Conservation (phyloP, 1,139 yeast genomes). For the Candida tunisiensis region DNA sequence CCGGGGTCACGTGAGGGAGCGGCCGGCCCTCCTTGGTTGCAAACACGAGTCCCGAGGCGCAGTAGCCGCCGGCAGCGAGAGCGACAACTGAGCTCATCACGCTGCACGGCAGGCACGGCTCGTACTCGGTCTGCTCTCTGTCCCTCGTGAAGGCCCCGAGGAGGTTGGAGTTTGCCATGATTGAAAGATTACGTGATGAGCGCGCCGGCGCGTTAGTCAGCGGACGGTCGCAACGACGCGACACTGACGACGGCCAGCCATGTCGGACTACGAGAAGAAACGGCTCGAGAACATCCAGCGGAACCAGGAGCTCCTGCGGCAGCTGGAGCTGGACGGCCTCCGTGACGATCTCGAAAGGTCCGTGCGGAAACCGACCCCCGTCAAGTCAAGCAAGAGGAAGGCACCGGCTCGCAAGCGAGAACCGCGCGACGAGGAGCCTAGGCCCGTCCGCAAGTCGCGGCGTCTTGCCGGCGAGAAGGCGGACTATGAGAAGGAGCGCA, state of each 20-base stretch:
- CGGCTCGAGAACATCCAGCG: slow-evolving; percentile 11
- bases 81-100: slow-evolving; percentile 40
- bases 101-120: slow-evolving; percentile 43
- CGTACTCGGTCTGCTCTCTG: slow-evolving; percentile 22
- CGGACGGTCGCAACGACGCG: too few relatives aligned
- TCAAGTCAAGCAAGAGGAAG: slow-evolving; percentile 17
- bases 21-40: slow-evolving; percentile 16
- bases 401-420: slow-evolving; percentile 5
- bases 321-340: slow-evolving; percentile 14
- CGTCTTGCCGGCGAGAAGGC: slow-evolving; percentile 18
- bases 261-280: too few relatives aligned
- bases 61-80: slow-evolving; percentile 41
- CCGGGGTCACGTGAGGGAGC: slow-evolving; percentile 22
- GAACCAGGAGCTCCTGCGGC: slow-evolving; percentile 12
- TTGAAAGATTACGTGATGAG: slow-evolving; percentile 1
- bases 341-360: slow-evolving; percentile 2
- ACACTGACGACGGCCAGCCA: too few relatives aligned
- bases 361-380: slow-evolving; percentile 1
- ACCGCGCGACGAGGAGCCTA: slow-evolving; percentile 2
- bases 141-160: slow-evolving; percentile 33
- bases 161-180: slow-evolving; percentile 45
- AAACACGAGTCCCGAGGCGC: slow-evolving; percentile 36
- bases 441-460: slow-evolving; percentile 13
- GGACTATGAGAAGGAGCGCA: slow-evolving; percentile 10
- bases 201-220: too few relatives aligned